These are phyloP conservation scores for Rhododendron vialii DNA, from an alignment of 148 eudicot species.

Conservation along the genomic window DNA sequence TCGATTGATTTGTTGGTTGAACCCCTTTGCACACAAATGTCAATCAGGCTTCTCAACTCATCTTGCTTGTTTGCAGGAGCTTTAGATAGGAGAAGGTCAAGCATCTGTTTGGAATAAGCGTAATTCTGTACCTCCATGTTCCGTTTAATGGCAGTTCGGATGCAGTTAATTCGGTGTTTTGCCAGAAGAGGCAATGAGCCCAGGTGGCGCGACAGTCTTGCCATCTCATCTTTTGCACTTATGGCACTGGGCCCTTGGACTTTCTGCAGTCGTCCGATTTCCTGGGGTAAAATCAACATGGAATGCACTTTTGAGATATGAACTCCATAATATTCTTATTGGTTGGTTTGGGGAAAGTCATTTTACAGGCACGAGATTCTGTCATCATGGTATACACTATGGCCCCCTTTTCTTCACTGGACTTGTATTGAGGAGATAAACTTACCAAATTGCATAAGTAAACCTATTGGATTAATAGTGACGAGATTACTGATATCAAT, in stretches of 20 bases:
- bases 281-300: constrained; percentile 40
- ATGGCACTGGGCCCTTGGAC: constrained; percentile 86
- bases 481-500: background rate
- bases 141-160: constrained; percentile 89
- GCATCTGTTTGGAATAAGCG: constrained; percentile 90
- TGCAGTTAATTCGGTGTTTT: constrained; percentile 89
- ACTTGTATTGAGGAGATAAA: background rate
- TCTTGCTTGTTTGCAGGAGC: constrained; percentile 95
- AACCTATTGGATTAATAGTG: background rate
- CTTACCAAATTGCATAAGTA: background rate
- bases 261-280: constrained; percentile 84
- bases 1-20: constrained; percentile 84
- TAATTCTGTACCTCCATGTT: constrained; percentile 96
- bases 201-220: constrained; percentile 78
- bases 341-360: background rate
- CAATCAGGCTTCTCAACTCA: constrained; percentile 84
- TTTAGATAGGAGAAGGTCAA: constrained; percentile 80
- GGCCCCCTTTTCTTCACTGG: background rate
- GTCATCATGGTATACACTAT: background rate
- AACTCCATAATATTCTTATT: background rate
- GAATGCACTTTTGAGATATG: background rate
- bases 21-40: constrained; percentile 85
- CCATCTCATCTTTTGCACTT: constrained; percentile 98
- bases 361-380: background rate
- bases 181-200: constrained; percentile 95